Base-by-base conservation (phyloP, 495 filamentous ascomycete species). In the Penicillium antarcticum region DNA sequence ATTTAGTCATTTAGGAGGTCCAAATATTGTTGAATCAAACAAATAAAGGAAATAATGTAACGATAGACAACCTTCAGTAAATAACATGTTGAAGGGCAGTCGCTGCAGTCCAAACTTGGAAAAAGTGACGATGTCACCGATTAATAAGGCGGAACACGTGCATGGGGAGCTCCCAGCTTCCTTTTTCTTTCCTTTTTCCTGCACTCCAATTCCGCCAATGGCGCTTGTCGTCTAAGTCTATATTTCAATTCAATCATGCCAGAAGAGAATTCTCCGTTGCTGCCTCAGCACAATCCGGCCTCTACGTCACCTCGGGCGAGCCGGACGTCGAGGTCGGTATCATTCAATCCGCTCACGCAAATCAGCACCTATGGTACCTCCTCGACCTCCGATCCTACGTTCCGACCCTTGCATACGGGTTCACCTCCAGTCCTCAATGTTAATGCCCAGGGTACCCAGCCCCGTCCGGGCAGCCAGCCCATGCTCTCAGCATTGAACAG, bases 401-500 rank as follows among this genome's bases (percentile, higher is more conserved):
- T 72, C 26, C 68, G 68, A 17, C 70, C 69, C 34, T 59, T 77
- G 57, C 67, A 72, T 51, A 62, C 69, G 42, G 57, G 67, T 19
- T 66, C 73, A 50, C 61, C 70, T 45, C 67, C 71, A 11, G 62
- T 70, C 45, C 62, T 66, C 43, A 68, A 61, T 60, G 49, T 54
- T 52, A 66, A 63, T 56, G 54, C 62, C 17, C 62, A 69, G 44
- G 57, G 66, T 38, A 51, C 51, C 23, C 61, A 62, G 16, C 58
- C 52, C 43, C 58, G 69, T 36, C 44, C 73, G 33, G 70, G 69
- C 35, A 75, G 77, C 14, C 85, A 80, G 60, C 86, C 84, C 18
- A 85, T 89, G 74, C 80, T 96, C 14, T 89, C 91, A 1, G 80
- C 87, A 2, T 70, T 96, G 57, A 95, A 96, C 65, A 90, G 75